Evolutionary conservation across 176 grass and related monocot genomes (phyloP), one percentile per base, ranked within the genome.

Genomic region (Aegilops sharonensis): DNA sequence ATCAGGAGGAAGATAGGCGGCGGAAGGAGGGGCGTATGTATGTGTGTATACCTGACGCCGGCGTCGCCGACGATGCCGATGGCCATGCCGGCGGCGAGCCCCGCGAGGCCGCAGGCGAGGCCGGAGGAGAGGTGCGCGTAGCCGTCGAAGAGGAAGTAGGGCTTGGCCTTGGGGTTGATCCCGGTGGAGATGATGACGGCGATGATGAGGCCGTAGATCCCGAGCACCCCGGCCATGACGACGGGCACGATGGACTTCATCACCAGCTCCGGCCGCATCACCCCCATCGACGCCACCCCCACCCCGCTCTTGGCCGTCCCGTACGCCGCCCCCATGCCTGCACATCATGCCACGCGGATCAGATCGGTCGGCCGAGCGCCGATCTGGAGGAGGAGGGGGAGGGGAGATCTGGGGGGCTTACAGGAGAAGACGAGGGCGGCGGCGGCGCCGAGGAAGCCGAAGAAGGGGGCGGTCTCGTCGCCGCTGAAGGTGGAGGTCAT

Each of bases 381-480:
- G 64, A 52, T 68, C 27, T 21, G 60, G 62, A 1, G 13, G n/a
- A n/a, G n/a, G 24, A 24, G 5, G 23, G 9, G 14, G 13, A 8
- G 43, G 24, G 0, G 48, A 78, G 84, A 25, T 57, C 66, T 54
- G 30, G 30, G 30, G 20, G 15, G 73, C 74, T 77, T 82, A 99
- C 97, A 99, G 25, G 97, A 99, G 90, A 99, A 99, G 30, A 99
- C 90, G 77, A 99, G 97, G 25, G 97, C 97, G 0, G 97, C 92
- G 65, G 97, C 94, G 43, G 97, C 97, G 50, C 97, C 97, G 14
- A 99, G 97, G 92, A 99, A 99, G 61, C 97, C 97, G 87, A 99
- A 99, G 94, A 99, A 99, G 45, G 97, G 97, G 11, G 97, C 97
- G 25, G 94, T 99, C 92, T 97, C 97, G 76, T 99, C 97, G 68